These are phyloP conservation scores for Exidia glandulosa DNA, from an alignment of 768 basidiomycete species.

Conservation along the genomic window DNA sequence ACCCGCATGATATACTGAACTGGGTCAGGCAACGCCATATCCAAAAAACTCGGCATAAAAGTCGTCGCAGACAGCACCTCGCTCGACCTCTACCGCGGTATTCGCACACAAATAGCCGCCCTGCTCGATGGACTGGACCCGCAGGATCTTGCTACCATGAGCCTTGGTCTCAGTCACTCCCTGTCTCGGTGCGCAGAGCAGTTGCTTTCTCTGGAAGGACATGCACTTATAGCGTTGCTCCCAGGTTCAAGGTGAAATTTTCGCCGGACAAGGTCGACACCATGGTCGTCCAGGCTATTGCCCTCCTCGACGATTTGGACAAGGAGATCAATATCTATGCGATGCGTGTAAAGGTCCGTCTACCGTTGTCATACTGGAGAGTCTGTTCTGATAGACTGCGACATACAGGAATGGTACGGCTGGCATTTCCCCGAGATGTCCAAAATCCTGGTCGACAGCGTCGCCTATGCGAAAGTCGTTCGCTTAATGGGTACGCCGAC, in stretches of 20 bases:
- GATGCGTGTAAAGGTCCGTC: conserved; percentile 88
- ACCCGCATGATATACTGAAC: background rate
- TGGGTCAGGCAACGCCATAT: conserved; percentile 72
- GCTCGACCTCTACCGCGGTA: conserved; percentile 89
- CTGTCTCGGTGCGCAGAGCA: conserved; percentile 61
- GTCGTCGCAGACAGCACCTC: conserved; percentile 51
- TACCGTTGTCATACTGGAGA: background rate
- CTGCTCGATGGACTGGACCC: conserved; percentile 87
- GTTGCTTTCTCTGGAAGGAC: background rate
- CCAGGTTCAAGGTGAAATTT: conserved; percentile 96
- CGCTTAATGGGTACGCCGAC: conserved; percentile 69
- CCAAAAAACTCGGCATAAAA: conserved; percentile 88
- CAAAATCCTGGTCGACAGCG: conserved; percentile 94
- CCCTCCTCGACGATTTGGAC: conserved; percentile 94
- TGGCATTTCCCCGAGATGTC: conserved; percentile 99
- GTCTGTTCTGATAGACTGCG: background rate
- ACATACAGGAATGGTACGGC: conserved; percentile 99
- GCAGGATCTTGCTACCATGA: conserved; percentile 94
- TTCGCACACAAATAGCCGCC: conserved; percentile 75
- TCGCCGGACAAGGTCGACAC: conserved; percentile 99
- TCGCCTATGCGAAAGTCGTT: conserved; percentile 93
- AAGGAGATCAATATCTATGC: conserved; percentile 99
- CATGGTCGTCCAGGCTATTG: conserved; percentile 99
- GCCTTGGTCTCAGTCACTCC: conserved; percentile 92
- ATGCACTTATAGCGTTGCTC: background rate